These are phyloP conservation scores for Thelephora terrestris DNA, from an alignment of 1,284 basidiomycete genomes.

Conservation along the genomic window DNA sequence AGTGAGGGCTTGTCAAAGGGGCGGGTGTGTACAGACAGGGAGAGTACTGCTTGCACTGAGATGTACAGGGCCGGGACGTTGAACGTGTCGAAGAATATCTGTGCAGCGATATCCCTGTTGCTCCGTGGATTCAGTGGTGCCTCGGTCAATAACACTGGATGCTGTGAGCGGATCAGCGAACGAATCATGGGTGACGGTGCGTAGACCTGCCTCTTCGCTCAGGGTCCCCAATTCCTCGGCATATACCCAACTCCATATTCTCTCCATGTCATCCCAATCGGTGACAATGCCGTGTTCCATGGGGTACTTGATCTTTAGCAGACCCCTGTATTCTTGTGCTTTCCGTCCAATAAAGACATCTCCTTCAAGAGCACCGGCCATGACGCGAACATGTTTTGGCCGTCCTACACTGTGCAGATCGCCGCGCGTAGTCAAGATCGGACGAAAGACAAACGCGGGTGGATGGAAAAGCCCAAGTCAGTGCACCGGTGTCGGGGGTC, in stretches of 20 bases:
- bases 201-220: conserved; percentile 74
- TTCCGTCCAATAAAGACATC: conserved; percentile 89
- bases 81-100: conserved; percentile 99
- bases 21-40: conserved; percentile 53
- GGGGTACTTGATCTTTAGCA: conserved; percentile 97
- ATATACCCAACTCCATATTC: conserved; percentile 97
- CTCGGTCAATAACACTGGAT: conserved; percentile 92
- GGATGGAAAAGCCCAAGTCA: conserved; percentile 9
- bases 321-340: conserved; percentile 88
- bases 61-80: conserved; percentile 98
- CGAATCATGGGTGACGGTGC: conserved; percentile 3
- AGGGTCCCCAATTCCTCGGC: conserved; percentile 89
- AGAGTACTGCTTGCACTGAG: conserved; percentile 94
- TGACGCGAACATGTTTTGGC: conserved; percentile 92
- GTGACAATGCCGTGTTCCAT: conserved; percentile 94
- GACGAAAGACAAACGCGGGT: neutral
- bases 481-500: conserved; percentile 12
- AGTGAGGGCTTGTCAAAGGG: conserved; percentile 9
- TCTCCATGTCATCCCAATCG: conserved; percentile 99
- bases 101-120: conserved; percentile 91
- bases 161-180: conserved; percentile 38
- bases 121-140: conserved; percentile 91
- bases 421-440: neutral
- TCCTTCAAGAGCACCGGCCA: conserved; percentile 91
- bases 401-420: conserved; percentile 66